A percentile compares a stretch with the other conserved stretches of the same genome.
These are phyloP conservation scores for Alternaria alternata DNA, from an alignment of 2,329 filamentous ascomycete species.

Conservation along the genomic window DNA sequence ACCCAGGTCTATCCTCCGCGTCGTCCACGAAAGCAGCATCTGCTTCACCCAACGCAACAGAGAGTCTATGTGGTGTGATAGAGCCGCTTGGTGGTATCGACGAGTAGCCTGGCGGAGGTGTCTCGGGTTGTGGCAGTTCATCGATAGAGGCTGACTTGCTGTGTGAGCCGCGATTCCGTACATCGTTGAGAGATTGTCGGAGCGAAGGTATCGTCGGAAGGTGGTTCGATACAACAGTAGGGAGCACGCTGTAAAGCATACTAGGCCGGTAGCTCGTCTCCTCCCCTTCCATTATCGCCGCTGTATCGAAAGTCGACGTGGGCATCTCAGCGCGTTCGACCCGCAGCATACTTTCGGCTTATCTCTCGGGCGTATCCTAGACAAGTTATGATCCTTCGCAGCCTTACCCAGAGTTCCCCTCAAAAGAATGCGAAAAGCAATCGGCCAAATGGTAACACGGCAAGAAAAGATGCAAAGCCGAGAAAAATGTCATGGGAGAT, in stretches of 20 bases:
- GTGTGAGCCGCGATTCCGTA: conserved; percentile 30
- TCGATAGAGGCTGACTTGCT: conserved; percentile 27
- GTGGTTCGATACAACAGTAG: conserved; percentile 61
- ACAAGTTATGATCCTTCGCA: neutral
- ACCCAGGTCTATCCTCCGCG: conserved; percentile 34
- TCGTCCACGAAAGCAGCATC: conserved; percentile 36
- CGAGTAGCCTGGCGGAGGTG: conserved; percentile 50
- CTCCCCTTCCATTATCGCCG: conserved; percentile 15
- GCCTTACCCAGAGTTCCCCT: neutral
- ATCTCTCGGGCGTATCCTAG: conserved; percentile 14
- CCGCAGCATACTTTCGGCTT: conserved; percentile 23
- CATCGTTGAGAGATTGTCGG: conserved; percentile 43
- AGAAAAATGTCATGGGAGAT: neutral
- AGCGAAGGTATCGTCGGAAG: conserved; percentile 63
- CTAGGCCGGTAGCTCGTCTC: conserved; percentile 44
- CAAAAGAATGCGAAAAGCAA: conserved; percentile 3
- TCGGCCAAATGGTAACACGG: neutral
- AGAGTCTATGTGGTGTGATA: conserved; percentile 26
- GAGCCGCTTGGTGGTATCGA: conserved; percentile 38
- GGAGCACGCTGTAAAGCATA: conserved; percentile 63
- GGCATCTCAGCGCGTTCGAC: neutral
- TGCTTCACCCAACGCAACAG: conserved; percentile 26
- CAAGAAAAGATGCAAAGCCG: neutral
- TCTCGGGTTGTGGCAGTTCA: conserved; percentile 34
- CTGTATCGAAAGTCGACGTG: conserved; percentile 16